Base-by-base conservation (phyloP, 2,329 filamentous ascomycete genomes). In the Fulvia fulva region DNA sequence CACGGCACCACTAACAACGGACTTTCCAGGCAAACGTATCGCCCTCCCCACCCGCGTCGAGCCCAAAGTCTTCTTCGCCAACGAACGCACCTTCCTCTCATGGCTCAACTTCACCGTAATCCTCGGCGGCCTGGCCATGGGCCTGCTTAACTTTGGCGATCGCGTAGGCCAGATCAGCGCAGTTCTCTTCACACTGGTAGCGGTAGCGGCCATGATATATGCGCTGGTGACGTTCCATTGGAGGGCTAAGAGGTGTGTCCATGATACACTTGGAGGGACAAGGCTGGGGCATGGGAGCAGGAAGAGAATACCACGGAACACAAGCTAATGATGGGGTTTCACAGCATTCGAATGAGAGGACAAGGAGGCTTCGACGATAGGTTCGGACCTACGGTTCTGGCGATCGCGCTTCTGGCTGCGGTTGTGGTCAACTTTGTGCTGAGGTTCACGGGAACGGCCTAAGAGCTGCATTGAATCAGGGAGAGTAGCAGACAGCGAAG, bases 61-160 rank as follows among this genome's bases (percentile, higher is more conserved):
- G 78, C 94, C 94, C 70, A 99, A 99, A 79, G 94, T 99, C 81
- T 99, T 97, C 86, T 99, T 99, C 82, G 94, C 94, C 78, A 99
- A 99, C 82, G 94, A 99, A 80, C 91, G 94, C 64, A 99, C 94
- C 63, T 99, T 99, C 76, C 87, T 99, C 71, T 96, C 91, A 77
- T 99, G 94, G 94, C 90, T 99, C 72, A 99, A 99, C 84, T 97
- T 97, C 82, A 96, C 92, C 75, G 92, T 99, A 72, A 93, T 99
- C 77, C 89, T 99, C 62, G 94, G 94, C 71, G 94, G 94, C 64
- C 87, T 99, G 52, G 93, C 94, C 66, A 90, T 99, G 68, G 47
- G 94, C 68, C 91, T 99, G 73, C 87, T 99, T 71, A 99, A 99
- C 81, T 99, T 99, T 70, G 94, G 94, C 73, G 94, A 99, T 77